Evolutionary conservation across 106 monocot species (phyloP).

Genomic region (Allium cepa): DNA sequence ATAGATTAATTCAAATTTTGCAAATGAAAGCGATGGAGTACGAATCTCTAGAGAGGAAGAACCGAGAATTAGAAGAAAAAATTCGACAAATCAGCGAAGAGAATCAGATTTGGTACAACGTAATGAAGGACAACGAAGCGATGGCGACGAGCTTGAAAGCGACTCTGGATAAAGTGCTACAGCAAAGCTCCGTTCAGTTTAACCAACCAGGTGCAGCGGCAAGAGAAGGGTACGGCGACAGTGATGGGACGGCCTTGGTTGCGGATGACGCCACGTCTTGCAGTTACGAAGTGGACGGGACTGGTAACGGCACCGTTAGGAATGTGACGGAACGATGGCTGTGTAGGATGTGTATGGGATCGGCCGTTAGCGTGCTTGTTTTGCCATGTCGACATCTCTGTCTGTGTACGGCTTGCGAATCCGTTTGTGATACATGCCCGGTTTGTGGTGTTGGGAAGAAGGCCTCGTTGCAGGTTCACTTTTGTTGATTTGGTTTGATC

Average conservation of each 20-base stretch:
- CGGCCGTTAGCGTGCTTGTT: constrained; percentile 10
- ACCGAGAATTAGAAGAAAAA: constrained; percentile 56
- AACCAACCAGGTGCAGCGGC: not conserved
- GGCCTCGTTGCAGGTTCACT: constrained; percentile 10
- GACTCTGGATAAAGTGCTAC: constrained; percentile 48
- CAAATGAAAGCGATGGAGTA: constrained; percentile 43
- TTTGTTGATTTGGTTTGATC: not conserved
- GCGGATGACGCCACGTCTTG: constrained; percentile 45
- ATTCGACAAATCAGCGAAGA: constrained; percentile 32
- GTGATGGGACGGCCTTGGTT: constrained; percentile 7
- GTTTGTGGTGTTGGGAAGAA: constrained; percentile 17
- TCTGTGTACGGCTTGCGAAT: constrained; percentile 3
- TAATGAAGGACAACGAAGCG: constrained; percentile 60
- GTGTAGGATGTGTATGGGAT: not conserved
- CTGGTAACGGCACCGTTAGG: not conserved
- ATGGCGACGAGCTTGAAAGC: constrained; percentile 33
- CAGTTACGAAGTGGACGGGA: constrained; percentile 20
- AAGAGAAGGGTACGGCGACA: constrained; percentile 33
- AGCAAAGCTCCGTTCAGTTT: not conserved
- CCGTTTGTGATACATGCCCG: not conserved
- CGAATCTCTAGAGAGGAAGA: constrained; percentile 18
- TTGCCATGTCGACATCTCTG: constrained; percentile 14
- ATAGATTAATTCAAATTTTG: constrained; percentile 15
- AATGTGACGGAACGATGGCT: not conserved
- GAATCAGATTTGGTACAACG: constrained; percentile 61